Evolutionary conservation across 2,329 filamentous ascomycete genomes (phyloP), one percentile per base, ranked within the genome.

Genomic region (Diaporthe aspalathi): DNA sequence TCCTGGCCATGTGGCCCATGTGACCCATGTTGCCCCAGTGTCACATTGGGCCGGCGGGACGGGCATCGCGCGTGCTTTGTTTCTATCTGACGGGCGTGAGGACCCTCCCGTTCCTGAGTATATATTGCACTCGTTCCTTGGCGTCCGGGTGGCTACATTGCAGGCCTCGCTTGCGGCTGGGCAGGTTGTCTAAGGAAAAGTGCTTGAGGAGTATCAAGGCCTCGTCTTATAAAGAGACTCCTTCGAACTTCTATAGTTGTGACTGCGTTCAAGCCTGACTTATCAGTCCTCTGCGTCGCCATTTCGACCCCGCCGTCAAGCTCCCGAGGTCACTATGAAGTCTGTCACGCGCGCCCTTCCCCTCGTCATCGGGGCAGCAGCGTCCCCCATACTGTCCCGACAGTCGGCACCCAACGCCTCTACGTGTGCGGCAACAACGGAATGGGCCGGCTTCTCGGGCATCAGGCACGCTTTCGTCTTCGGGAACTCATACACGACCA

Each of bases 401-500:
- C 60, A 63, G 43, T 49, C 60, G 40, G 32, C 57, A 20, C 20
- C 57, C 29, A 35, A 43, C 40, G 43, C 50, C 17, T 32, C 40
- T 3, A 38, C 73, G 16, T 80, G 78, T 63, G 40, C 50, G 27
- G 74, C 78, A 6, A 79, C 76, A 22, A 56, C 70, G 4, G 71
- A 77, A 53, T 83, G 81, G 80, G 76, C 77, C 0, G 81, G 79
- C 14, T 84, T 80, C 78, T 62, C 76, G 7, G 76, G 77, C 43
- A 77, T 84, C 71, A 83, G 83, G 74, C 76, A 83, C 72, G 78
- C 81, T 3, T 84, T 84, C 70, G 78, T 82, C 56, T 84, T 84
- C 24, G 71, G 71, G 35, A 32, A 72, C 54, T 70, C 67, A 24
- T 72, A 72, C 67, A 72, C 71, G 1, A 32, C 45, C 32, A 72